Evolutionary conservation across 2,329 filamentous ascomycete genomes (phyloP), one percentile per base, ranked within the genome.

Genomic region (Ceratocystis destructans): DNA sequence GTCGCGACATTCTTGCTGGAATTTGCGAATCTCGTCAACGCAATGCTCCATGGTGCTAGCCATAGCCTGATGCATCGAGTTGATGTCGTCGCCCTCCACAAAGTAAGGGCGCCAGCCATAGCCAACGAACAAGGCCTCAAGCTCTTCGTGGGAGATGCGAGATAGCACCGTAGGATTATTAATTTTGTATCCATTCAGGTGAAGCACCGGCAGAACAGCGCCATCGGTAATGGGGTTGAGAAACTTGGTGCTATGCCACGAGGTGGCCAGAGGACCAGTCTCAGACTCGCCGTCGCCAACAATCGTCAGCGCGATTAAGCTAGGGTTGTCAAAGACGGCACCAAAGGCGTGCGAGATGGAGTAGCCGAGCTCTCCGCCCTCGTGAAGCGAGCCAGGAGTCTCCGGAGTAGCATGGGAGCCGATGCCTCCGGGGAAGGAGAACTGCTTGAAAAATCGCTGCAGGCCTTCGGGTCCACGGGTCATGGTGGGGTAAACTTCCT

Each of bases 171-270:
- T 91, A 7, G 87, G 87, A 74, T 90, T 89, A 78, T 89, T 89
- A 78, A 91, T 91, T 79, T 92, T 92, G 80, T 91, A 92, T 61
- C 88, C 88, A 71, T 92, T 92, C 44, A 92, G 79, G 74, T 92
- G 87, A 10, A 92, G 80, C 5, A 92, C 84, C 0, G 88, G 88
- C 1, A 92, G 79, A 6, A 92, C 88, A 46, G 87, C 88, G 37
- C 88, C 88, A 71, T 91, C 88, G 0, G 82, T 86, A 70, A 89
- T 87, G 3, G 88, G 88, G 72, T 91, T 90, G 69, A 92, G 80
- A 76, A 90, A 91, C 74, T 92, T 92, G 72, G 82, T 91, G 75
- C 86, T 88, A 76, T 92, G 88, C 88, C 88, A 92, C 66, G 86
- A 86, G 1, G 88, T 89, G 31, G 88, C 88, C 59, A 91, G 77